Percentiles rank a stretch among this genome's conserved stretches.
phyloP scores from a whole-genome alignment of 352 stramenopile genomes.

The Phytophthora pistaciae region DNA sequence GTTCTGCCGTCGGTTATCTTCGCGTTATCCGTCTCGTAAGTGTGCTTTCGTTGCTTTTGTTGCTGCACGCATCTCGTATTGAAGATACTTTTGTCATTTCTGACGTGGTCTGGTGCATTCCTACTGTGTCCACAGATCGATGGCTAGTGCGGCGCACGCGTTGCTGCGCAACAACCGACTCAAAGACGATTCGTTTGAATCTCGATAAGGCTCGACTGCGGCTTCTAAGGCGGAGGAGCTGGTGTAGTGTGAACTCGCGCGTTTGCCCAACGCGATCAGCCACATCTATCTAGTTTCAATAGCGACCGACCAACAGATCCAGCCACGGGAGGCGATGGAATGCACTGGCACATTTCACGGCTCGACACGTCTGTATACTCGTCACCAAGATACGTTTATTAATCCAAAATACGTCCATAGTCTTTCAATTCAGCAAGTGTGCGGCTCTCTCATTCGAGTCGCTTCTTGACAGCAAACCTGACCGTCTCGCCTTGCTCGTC shows the following conservation, averaged over 20 bases:
- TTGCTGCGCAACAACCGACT: constrained; percentile 73
- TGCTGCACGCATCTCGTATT: neutral
- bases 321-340: constrained; percentile 2
- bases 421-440: neutral
- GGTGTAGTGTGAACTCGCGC: constrained; percentile 38
- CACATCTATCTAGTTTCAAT: constrained; percentile 22
- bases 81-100: constrained; percentile 1
- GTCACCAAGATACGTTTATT: constrained; percentile 33
- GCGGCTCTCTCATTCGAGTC: constrained; percentile 22
- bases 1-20: constrained; percentile 78
- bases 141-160: constrained; percentile 59
- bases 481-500: constrained; percentile 84
- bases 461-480: constrained; percentile 52
- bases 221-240: constrained; percentile 45
- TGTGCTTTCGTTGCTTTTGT: neutral
- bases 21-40: constrained; percentile 70
- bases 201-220: constrained; percentile 20
- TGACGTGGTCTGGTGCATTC: constrained; percentile 6
- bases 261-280: neutral
- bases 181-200: constrained; percentile 67
- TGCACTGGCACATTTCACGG: constrained; percentile 21
- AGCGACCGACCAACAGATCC: constrained; percentile 10
- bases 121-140: constrained; percentile 28
- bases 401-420: constrained; percentile 27
- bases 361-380: constrained; percentile 22